Conservation (phyloP, 768 basidiomycete genomes). For the Russula compacta region DNA sequence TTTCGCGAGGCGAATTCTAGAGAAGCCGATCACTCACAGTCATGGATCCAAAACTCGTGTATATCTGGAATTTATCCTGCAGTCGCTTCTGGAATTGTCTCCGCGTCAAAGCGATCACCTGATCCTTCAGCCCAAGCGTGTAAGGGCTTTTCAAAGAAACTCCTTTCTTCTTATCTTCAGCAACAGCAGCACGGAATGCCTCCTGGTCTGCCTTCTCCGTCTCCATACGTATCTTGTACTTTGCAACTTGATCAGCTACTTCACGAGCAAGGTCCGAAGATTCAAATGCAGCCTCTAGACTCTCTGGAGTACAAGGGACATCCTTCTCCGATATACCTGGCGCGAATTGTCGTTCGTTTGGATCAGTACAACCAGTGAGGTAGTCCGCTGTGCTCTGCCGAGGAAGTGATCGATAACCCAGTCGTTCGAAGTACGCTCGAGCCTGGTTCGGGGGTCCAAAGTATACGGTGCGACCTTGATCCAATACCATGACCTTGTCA, state of each 20-base stretch:
- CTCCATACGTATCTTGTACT: conserved; percentile 49
- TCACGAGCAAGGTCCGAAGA: conserved; percentile 37
- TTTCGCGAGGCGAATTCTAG: conserved; percentile 21
- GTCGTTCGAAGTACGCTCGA: conserved; percentile 63
- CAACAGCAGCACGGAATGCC: conserved; percentile 67
- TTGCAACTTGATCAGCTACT: conserved; percentile 38
- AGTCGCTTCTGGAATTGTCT: conserved; percentile 66
- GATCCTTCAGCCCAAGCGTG: conserved; percentile 69
- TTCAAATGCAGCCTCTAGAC: conserved; percentile 55
- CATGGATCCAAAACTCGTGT: conserved; percentile 56
- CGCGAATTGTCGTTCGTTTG: conserved; percentile 76
- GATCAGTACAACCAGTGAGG: conserved; percentile 74
- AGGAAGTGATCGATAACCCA: conserved; percentile 69
- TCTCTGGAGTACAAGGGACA: conserved; percentile 59
- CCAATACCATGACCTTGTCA: conserved; percentile 82
- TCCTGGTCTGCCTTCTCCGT: conserved; percentile 60
- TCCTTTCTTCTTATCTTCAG: conserved; percentile 69
- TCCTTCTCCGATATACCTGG: conserved; percentile 46
- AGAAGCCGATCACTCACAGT: conserved; percentile 44
- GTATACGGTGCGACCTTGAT: conserved; percentile 74
- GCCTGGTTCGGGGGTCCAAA: conserved; percentile 71
- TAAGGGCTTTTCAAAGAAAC: conserved; percentile 77
- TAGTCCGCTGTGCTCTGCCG: conserved; percentile 89
- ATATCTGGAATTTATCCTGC: conserved; percentile 73
- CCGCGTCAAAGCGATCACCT: conserved; percentile 60